These are phyloP conservation scores for Neltuma alba DNA, from an alignment of 306 rosid genomes.

Conservation along the genomic window DNA sequence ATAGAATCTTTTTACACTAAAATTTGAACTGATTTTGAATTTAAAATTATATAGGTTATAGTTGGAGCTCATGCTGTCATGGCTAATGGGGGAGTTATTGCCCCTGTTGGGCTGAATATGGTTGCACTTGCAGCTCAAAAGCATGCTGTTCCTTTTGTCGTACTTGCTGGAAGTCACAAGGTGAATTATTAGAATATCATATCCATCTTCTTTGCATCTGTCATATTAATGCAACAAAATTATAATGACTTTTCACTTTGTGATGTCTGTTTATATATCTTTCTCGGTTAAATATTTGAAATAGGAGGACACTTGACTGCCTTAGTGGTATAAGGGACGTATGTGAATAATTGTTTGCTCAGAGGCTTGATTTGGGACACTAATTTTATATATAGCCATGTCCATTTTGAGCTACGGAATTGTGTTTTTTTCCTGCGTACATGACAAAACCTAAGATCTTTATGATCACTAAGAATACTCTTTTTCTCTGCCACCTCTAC, in stretches of 20 bases:
- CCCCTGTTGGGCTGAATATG: constrained; percentile 95
- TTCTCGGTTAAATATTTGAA: constrained; percentile 14
- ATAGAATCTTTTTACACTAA: constrained; percentile 19
- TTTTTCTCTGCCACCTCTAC: background rate
- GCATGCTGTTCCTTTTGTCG: constrained; percentile 98
- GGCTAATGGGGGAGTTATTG: constrained; percentile 98
- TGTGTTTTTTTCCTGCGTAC: background rate
- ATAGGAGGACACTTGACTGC: constrained; percentile 26
- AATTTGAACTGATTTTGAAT: constrained; percentile 33
- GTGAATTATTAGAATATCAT: constrained; percentile 45
- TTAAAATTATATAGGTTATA: constrained; percentile 69
- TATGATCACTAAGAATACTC: background rate
- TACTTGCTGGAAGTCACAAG: constrained; percentile 98
- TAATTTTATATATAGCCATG: background rate
- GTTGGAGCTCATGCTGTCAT: constrained; percentile 98
- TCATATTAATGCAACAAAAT: constrained; percentile 22
- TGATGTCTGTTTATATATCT: constrained; percentile 7
- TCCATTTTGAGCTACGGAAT: background rate
- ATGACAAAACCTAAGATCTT: background rate
- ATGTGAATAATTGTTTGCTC: background rate
- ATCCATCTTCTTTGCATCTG: constrained; percentile 20
- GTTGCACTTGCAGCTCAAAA: constrained; percentile 96
- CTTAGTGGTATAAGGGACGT: constrained; percentile 9
- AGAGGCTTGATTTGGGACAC: background rate
- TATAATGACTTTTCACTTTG: constrained; percentile 21